Conservation (phyloP, 352 stramenopile genomes). For the Saprolegnia parasitica region DNA sequence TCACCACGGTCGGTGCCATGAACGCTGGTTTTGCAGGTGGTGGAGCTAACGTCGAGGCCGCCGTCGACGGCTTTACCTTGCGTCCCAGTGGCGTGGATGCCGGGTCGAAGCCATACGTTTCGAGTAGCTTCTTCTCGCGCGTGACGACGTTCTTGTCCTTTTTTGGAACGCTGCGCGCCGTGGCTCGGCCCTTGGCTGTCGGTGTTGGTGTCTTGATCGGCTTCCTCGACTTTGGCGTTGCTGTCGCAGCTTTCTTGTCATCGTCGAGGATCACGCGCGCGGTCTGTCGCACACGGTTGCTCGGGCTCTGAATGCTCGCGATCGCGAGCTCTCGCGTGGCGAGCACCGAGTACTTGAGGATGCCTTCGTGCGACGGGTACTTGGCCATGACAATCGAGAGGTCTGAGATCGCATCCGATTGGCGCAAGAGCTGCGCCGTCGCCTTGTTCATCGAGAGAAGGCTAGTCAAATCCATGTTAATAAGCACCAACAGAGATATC, state of each 20-base stretch:
- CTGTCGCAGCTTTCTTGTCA: constrained; percentile 24
- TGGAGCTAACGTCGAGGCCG: not conserved
- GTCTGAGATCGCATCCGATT: constrained; percentile 55
- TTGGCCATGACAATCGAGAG: constrained; percentile 69
- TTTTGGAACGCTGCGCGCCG: not conserved
- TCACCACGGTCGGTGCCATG: not conserved
- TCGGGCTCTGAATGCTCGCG: constrained; percentile 52
- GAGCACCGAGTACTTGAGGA: constrained; percentile 57
- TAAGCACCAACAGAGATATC: not conserved
- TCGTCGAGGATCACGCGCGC: constrained; percentile 64
- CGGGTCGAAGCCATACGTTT: constrained; percentile 26
- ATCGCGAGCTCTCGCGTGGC: constrained; percentile 53
- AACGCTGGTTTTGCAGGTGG: too few species aligned
- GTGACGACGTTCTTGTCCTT: constrained; percentile 6
- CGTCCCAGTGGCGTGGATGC: not conserved
- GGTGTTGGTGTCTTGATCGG: constrained; percentile 3
- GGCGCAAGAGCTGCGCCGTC: constrained; percentile 39
- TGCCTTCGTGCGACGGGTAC: constrained; percentile 64
- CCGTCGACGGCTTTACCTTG: not conserved
- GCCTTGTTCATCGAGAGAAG: constrained; percentile 27
- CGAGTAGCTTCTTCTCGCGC: constrained; percentile 19
- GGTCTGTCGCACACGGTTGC: constrained; percentile 55
- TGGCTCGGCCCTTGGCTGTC: not conserved
- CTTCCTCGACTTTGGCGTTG: not conserved
- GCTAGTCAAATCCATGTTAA: not conserved